These are phyloP conservation scores for Lithospermum erythrorhizon DNA, from an alignment of 257 asterid genomes.

Conservation along the genomic window DNA sequence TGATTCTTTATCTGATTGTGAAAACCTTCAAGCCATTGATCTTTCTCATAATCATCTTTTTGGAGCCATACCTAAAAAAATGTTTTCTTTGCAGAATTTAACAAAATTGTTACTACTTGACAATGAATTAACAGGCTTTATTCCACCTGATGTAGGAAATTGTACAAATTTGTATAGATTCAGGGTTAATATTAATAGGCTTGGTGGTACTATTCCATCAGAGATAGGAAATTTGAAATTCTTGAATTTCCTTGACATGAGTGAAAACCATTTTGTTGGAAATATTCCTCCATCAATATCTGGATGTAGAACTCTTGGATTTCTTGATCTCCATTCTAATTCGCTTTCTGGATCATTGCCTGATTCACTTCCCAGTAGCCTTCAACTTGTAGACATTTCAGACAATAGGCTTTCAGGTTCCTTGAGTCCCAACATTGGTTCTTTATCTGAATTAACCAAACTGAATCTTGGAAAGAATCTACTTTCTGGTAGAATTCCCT, in stretches of 20 bases:
- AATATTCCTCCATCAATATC: constrained; percentile 47
- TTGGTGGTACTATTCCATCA: constrained; percentile 62
- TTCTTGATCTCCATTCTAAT: constrained; percentile 42
- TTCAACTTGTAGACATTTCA: neutral
- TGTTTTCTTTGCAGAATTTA: constrained; percentile 49
- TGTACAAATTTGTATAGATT: constrained; percentile 59
- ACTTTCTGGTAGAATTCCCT: constrained; percentile 53
- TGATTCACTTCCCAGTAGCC: neutral
- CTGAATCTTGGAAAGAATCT: constrained; percentile 62
- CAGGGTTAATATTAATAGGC: constrained; percentile 49
- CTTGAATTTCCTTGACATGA: constrained; percentile 69
- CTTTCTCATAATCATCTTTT: constrained; percentile 54
- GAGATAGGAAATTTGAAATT: constrained; percentile 53
- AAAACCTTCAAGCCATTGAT: constrained; percentile 77
- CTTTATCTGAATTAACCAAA: constrained; percentile 51
- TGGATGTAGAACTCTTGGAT: constrained; percentile 56
- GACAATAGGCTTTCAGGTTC: constrained; percentile 24
- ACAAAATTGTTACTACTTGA: constrained; percentile 63
- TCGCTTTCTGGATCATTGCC: neutral
- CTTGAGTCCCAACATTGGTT: constrained; percentile 50
- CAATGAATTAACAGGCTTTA: constrained; percentile 47
- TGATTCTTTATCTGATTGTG: constrained; percentile 48
- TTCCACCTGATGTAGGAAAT: constrained; percentile 51
- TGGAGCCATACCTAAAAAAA: constrained; percentile 65
- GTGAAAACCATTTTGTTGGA: constrained; percentile 61